These are phyloP conservation scores for Dipteronia sinensis DNA, from an alignment of 345 rosid genomes.

Conservation along the genomic window DNA sequence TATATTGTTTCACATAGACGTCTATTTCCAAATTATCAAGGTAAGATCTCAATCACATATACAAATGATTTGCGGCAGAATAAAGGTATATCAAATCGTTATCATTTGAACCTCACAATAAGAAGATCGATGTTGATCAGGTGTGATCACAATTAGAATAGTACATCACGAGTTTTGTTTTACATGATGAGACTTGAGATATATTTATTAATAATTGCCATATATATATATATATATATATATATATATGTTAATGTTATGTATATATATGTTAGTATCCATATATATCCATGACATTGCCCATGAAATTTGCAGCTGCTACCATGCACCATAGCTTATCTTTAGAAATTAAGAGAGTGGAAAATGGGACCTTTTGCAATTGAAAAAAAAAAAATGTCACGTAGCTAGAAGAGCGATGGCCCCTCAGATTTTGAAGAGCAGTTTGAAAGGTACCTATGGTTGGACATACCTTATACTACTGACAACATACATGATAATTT, in stretches of 20 bases:
- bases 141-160: neutral
- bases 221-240: too few relatives aligned
- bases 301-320: constrained; percentile 24
- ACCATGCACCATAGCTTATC: constrained; percentile 19
- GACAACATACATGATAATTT: constrained; percentile 19
- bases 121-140: neutral
- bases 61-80: neutral
- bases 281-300: constrained; percentile 5
- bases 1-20: neutral
- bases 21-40: neutral
- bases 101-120: neutral
- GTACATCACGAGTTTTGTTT: neutral
- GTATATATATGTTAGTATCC: neutral
- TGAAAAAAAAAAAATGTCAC: constrained; percentile 12
- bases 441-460: constrained; percentile 33
- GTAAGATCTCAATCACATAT: neutral
- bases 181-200: neutral
- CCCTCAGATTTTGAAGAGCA: constrained; percentile 34
- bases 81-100: neutral
- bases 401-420: constrained; percentile 26
- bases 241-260: neutral
- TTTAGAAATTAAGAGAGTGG: constrained; percentile 17
- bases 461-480: constrained; percentile 33
- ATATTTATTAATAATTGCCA: neutral
- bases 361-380: constrained; percentile 29